A percentile compares a stretch with the other conserved stretches of the same genome.
phyloP scores from a whole-genome alignment of 306 rosid species.

The Vigna mungo region DNA sequence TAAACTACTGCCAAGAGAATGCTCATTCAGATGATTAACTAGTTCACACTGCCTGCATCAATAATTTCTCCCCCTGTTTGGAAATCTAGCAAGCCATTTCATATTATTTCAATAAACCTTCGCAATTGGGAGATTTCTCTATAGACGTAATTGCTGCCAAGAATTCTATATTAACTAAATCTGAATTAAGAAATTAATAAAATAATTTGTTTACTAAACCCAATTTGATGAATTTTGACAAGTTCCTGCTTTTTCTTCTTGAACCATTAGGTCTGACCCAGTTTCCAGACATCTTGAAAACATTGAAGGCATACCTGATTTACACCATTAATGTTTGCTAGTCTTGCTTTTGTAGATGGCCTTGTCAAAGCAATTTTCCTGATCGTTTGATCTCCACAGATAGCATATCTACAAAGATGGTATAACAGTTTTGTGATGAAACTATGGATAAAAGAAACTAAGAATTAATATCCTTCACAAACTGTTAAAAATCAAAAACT shows the following conservation, averaged over 20 bases:
- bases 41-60: constrained; percentile 16
- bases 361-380: constrained; percentile 75
- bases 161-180: constrained; percentile 4
- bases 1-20: constrained; percentile 31
- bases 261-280: constrained; percentile 22
- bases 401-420: constrained; percentile 69
- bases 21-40: constrained; percentile 30
- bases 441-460: constrained; percentile 28
- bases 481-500: constrained; percentile 43
- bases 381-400: constrained; percentile 90
- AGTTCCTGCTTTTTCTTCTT: constrained; percentile 12
- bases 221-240: constrained; percentile 22
- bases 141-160: constrained; percentile 15
- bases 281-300: constrained; percentile 29
- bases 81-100: constrained; percentile 21
- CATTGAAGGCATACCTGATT: constrained; percentile 71
- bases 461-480: constrained; percentile 22
- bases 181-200: constrained; percentile 11
- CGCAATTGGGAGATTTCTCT: background rate
- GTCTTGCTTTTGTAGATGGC: constrained; percentile 90
- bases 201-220: constrained; percentile 18
- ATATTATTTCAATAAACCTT: constrained; percentile 3
- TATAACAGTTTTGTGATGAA: constrained; percentile 13
- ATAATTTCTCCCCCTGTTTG: background rate
- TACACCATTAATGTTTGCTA: constrained; percentile 89